These are phyloP conservation scores for Cladophialophora carrionii DNA, from an alignment of 2,329 filamentous ascomycete genomes.

Conservation along the genomic window DNA sequence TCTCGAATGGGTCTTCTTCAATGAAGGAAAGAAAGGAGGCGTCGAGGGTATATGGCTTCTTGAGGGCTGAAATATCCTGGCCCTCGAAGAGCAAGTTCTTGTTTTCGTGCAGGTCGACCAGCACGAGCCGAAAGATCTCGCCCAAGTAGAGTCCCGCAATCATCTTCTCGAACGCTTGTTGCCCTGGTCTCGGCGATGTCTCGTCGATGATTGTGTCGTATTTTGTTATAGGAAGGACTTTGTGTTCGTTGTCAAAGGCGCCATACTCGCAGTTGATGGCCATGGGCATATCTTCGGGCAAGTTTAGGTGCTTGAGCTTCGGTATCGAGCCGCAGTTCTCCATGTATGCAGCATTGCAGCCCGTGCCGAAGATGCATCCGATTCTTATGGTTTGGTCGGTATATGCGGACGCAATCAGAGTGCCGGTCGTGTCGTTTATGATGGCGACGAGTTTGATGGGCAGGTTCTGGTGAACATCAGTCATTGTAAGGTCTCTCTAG, in stretches of 20 bases:
- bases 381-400: conserved; percentile 93
- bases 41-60: conserved; percentile 86
- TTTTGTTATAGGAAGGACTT: conserved; percentile 79
- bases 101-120: conserved; percentile 83
- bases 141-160: conserved; percentile 92
- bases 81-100: conserved; percentile 77
- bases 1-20: conserved; percentile 95
- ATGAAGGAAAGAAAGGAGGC: conserved; percentile 91
- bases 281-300: conserved; percentile 81
- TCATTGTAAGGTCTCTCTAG: background rate
- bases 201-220: conserved; percentile 89
- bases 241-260: conserved; percentile 92
- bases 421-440: conserved; percentile 98
- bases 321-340: conserved; percentile 88
- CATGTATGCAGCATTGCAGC: conserved; percentile 98
- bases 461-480: conserved; percentile 32
- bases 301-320: conserved; percentile 88
- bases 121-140: conserved; percentile 86
- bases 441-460: conserved; percentile 84
- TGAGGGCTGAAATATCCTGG: conserved; percentile 78
- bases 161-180: conserved; percentile 98
- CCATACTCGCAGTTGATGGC: conserved; percentile 98
- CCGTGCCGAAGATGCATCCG: conserved; percentile 97
- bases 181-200: conserved; percentile 86
- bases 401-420: conserved; percentile 93